These are phyloP conservation scores for Diaporthe sp. DNA, from an alignment of 2,329 filamentous ascomycete genomes.

Conservation along the genomic window DNA sequence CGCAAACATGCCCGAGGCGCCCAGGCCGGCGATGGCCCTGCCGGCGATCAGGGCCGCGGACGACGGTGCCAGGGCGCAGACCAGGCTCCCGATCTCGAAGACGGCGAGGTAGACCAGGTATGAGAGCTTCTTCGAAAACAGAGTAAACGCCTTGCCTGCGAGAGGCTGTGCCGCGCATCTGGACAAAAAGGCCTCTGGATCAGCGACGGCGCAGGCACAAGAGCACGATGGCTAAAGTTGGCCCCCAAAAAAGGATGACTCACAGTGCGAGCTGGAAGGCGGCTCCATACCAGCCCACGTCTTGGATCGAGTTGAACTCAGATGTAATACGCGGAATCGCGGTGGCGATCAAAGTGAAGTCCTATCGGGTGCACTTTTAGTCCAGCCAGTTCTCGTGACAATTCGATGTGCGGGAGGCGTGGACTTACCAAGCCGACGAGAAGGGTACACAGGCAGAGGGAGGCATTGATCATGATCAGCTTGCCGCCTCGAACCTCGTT, in stretches of 20 bases:
- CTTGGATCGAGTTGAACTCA: conserved; percentile 50
- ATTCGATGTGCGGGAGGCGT: background rate
- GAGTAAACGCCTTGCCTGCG: conserved; percentile 56
- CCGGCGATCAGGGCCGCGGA: conserved; percentile 60
- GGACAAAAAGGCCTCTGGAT: conserved; percentile 42
- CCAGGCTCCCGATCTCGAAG: conserved; percentile 43
- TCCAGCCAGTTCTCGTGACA: background rate
- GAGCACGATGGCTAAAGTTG: background rate
- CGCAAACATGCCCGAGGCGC: conserved; percentile 53
- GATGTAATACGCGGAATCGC: conserved; percentile 48
- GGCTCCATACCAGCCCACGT: conserved; percentile 51
- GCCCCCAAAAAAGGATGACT: background rate
- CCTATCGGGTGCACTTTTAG: background rate
- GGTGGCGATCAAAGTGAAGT: conserved; percentile 16
- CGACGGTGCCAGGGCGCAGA: conserved; percentile 54
- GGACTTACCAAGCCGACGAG: conserved; percentile 8
- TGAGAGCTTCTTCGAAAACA: conserved; percentile 53
- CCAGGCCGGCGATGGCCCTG: conserved; percentile 56
- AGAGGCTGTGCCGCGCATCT: conserved; percentile 55
- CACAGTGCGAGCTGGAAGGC: conserved; percentile 41
- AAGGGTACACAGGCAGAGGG: conserved; percentile 3
- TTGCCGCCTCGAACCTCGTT: background rate
- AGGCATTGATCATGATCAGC: background rate
- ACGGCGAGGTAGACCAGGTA: conserved; percentile 50
- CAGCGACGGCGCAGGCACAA: background rate